phyloP scores from a whole-genome alignment of 2,329 filamentous ascomycete species.

The Sphaerulina musiva region DNA sequence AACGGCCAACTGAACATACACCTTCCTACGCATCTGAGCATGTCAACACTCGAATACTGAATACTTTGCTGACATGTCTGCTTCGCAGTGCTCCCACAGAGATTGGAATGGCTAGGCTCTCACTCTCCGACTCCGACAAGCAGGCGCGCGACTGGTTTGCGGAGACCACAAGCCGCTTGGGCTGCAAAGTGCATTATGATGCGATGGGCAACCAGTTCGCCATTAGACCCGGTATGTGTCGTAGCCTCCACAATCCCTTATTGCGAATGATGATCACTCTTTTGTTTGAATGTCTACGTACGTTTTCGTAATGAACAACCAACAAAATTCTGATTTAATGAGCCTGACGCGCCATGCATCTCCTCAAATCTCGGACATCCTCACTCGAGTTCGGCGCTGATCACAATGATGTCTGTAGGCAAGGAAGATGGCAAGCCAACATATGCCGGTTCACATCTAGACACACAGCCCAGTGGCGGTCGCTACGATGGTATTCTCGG shows the following conservation, averaged over 20 bases:
- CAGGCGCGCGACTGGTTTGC: slow-evolving; percentile 70
- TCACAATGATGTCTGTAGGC: neutral
- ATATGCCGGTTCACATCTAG: slow-evolving; percentile 44
- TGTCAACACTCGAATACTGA: neutral
- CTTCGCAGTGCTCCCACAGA: slow-evolving; percentile 44
- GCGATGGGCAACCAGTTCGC: slow-evolving; percentile 78
- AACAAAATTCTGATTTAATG: neutral
- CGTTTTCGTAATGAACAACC: neutral
- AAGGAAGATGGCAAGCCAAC: slow-evolving; percentile 44
- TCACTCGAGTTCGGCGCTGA: neutral
- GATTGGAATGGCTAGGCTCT: slow-evolving; percentile 69
- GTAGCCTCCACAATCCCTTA: neutral
- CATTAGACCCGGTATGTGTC: slow-evolving; percentile 53
- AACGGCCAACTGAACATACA: slow-evolving; percentile 17
- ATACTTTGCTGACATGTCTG: slow-evolving; percentile 9
- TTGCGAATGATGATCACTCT: neutral
- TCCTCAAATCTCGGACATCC: neutral
- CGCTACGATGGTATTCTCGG: slow-evolving; percentile 74
- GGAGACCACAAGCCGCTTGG: slow-evolving; percentile 54
- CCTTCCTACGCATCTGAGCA: neutral
- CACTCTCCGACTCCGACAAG: slow-evolving; percentile 66
- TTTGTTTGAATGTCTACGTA: neutral
- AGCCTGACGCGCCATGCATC: neutral
- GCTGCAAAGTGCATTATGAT: slow-evolving; percentile 63
- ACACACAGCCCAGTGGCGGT: slow-evolving; percentile 54